Evolutionary conservation across 495 filamentous ascomycete genomes (phyloP), one percentile per base, ranked within the genome.

Genomic region (Penicillium alfredii): DNA sequence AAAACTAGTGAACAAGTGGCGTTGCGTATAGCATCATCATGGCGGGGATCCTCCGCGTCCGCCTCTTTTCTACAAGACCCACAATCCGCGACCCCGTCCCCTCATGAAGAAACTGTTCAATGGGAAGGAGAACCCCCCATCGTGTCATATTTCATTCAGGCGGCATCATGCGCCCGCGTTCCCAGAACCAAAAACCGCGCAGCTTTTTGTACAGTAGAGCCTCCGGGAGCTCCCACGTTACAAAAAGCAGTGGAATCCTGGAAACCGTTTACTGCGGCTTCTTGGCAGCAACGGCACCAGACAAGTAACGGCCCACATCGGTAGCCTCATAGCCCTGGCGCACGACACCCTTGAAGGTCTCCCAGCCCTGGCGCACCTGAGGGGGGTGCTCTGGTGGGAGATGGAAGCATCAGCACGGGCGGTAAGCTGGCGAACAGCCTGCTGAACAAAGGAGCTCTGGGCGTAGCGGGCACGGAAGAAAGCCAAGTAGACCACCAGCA

Each of bases 401-500:
- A 93, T 70, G 10, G 87, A 61, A 33, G 82, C 78, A 67, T 98
- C 90, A 29, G 84, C 71, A 39, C 86, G 77, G 15, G 80, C 78
- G 45, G 78, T 80, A 35, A 90, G 57, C 39, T 82, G 73, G 39
- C 71, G 65, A 48, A 97, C 78, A 24, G 86, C 82, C 46, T 78
- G 76, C 67, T 90, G 84, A 17, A 97, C 84, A 52, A 97, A 96
- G 34, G 61, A 74, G 71, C 88, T 95, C 74, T 97, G 93, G 38
- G 86, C 73, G 62, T 81, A 88, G 48, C 92, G 77, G 22, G 88
- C 81, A 35, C 92, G 85, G 59, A 97, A 79, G 78, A 98, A 98
- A 48, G 78, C 74, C 48, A 88, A 83, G 73, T 97, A 98, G 64
- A 92, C 55, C 30, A 71, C 60, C 23, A 97, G 56, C 17, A 97